Base-by-base conservation (phyloP, 2,329 filamentous ascomycete species). In the Fusarium sp. region DNA sequence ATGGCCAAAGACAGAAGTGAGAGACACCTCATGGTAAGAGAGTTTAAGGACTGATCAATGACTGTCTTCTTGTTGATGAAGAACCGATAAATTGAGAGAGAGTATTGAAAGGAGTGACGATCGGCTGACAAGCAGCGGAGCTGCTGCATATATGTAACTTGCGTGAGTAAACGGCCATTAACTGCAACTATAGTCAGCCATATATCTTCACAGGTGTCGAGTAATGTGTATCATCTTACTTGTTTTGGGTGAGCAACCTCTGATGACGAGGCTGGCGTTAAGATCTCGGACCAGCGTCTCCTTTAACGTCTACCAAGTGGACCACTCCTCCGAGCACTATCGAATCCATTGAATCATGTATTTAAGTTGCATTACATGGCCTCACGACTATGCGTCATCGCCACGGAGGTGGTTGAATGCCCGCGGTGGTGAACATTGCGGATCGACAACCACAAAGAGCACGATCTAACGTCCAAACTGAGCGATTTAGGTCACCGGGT, bases 11-110 rank as follows among this genome's bases (percentile, higher is more conserved):
- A 36, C 10, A 59, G 13, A 10, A 58, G 10, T 26, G 28, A 22
- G 4, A 51, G 15, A 15, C 38, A 36, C 28, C 35, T 63, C 58
- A 64, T 64, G 13, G 4, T 59, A n/a, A 32, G 28, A 26, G 8
- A 26, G 13, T 7, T 24, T 40, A 4, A 19, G n/a, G 10, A 28
- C 13, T 35, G 12, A 36, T 10, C 15, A 31, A 28, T 22, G 13
- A n/a, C 11, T 6, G 3, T n/a, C 25, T n/a, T 25, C 12, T 29
- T 7, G 11, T 7, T 26, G 32, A 15, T 9, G 7, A 40, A 41
- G 12, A 36, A 12, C 25, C 6, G 12, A 31, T 26, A 4, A 7
- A 12, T 32, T 38, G 38, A 11, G 12, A 12, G 15, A 19, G 9
- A 41, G 13, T 44, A 41, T 13, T 26, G 13, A 24, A 45, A 11